Evolutionary conservation across 768 basidiomycete species (phyloP).

Genomic region (Leccinum fibrillosum): DNA sequence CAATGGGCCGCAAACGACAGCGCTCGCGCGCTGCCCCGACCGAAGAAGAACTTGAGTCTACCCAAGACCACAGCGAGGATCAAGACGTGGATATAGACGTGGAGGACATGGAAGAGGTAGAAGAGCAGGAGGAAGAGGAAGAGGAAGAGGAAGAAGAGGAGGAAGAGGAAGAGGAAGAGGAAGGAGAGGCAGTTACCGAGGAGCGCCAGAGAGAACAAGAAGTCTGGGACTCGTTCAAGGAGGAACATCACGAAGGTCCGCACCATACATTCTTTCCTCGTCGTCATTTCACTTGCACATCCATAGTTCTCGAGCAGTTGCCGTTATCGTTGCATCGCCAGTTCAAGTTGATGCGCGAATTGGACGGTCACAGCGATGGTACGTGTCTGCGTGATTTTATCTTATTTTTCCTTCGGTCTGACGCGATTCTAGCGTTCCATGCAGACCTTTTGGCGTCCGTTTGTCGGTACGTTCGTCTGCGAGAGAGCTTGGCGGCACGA

Average conservation of each 20-base stretch:
- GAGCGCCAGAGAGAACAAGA: constrained; percentile 53
- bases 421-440: constrained; percentile 35
- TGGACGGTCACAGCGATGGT: constrained; percentile 68
- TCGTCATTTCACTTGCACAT: not conserved
- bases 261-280: not conserved
- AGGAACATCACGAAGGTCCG: constrained; percentile 77
- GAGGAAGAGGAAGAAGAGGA: not conserved
- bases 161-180: not conserved
- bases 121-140: too few relatives aligned
- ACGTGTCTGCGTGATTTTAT: constrained; percentile 9
- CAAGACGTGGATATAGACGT: not conserved
- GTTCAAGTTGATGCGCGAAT: constrained; percentile 64
- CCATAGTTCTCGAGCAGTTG: constrained; percentile 70
- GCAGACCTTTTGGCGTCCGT: constrained; percentile 42
- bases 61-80: constrained; percentile 1
- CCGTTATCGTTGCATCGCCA: constrained; percentile 73
- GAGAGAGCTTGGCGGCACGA: constrained; percentile 26
- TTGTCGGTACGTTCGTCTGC: constrained; percentile 43
- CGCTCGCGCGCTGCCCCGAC: constrained; percentile 40
- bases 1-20: constrained; percentile 44
- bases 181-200: constrained; percentile 13
- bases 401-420: not conserved
- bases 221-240: constrained; percentile 72
- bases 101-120: not conserved
- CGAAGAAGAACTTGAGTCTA: constrained; percentile 20